A percentile compares a stretch with the other conserved stretches of the same genome.
Evolutionary conservation across 78 protist species (phyloP).

Genomic region (Trichosphaerium sp.): DNA sequence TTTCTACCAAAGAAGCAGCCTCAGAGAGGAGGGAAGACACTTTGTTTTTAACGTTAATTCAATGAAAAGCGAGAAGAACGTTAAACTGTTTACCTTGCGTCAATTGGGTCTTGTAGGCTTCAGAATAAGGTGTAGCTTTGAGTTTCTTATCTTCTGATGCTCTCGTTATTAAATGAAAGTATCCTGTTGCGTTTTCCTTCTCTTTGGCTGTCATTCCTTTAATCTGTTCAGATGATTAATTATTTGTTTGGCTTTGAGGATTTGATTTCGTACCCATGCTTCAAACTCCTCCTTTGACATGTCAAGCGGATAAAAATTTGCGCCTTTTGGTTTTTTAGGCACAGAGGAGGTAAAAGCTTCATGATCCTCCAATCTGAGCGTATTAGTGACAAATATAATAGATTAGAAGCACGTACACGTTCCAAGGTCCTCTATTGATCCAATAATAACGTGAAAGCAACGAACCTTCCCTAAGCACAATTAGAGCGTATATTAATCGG

Average conservation of each 20-base stretch:
- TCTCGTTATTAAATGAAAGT: too few species aligned
- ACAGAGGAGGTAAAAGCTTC: neutral
- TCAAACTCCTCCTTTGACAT: constrained; percentile 17
- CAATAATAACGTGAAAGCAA: too few species aligned
- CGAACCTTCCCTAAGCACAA: too few species aligned
- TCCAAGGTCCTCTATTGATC: too few species aligned
- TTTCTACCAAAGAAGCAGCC: neutral
- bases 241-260: neutral
- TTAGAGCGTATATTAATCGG: too few species aligned
- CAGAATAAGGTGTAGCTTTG: neutral
- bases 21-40: neutral
- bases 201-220: too few species aligned
- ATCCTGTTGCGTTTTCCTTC: too few species aligned
- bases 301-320: constrained; percentile 11
- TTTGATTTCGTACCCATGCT: constrained; percentile 2
- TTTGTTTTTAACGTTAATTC: too few species aligned
- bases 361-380: neutral
- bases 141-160: constrained; percentile 6
- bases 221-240: too few species aligned
- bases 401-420: too few species aligned
- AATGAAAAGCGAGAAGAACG: too few species aligned
- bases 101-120: neutral
- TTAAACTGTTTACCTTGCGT: neutral
- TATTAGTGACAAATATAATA: too few species aligned
- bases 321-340: constrained; percentile 6